Evolutionary conservation across 257 asterid genomes (phyloP).

Genomic region (Paulownia fortunei): DNA sequence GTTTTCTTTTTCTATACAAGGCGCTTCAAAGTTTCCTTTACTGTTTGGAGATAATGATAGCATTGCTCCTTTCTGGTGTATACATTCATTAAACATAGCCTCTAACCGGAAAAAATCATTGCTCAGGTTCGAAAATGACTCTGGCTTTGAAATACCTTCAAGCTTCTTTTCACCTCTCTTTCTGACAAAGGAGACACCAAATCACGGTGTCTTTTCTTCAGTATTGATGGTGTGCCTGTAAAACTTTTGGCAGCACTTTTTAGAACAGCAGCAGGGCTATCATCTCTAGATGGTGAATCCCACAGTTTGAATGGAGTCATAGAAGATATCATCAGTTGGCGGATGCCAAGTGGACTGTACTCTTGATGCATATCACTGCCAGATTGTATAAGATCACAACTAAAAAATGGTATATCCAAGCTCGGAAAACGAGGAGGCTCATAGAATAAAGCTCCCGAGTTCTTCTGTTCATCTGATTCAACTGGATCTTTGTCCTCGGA

Average conservation of each 20-base stretch:
- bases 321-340: constrained; percentile 89
- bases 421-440: constrained; percentile 97
- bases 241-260: constrained; percentile 92
- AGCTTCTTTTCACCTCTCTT: constrained; percentile 78
- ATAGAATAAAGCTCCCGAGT: constrained; percentile 70
- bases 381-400: constrained; percentile 89
- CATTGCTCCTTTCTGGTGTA: constrained; percentile 39
- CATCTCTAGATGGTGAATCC: constrained; percentile 93
- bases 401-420: constrained; percentile 85
- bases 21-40: constrained; percentile 34
- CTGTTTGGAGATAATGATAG: constrained; percentile 40
- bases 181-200: constrained; percentile 86
- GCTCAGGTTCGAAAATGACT: constrained; percentile 49
- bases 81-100: constrained; percentile 56
- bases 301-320: constrained; percentile 77
- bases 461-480: constrained; percentile 49
- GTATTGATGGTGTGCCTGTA: constrained; percentile 82
- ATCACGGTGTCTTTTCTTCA: constrained; percentile 91
- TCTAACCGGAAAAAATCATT: constrained; percentile 69
- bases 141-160: constrained; percentile 52
- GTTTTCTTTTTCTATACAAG: constrained; percentile 65
- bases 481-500: constrained; percentile 38
- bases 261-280: constrained; percentile 76
- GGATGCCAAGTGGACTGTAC: constrained; percentile 95
- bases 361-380: constrained; percentile 84